phyloP scores from a whole-genome alignment of 768 basidiomycete species.

The Lentinus brumalis region DNA sequence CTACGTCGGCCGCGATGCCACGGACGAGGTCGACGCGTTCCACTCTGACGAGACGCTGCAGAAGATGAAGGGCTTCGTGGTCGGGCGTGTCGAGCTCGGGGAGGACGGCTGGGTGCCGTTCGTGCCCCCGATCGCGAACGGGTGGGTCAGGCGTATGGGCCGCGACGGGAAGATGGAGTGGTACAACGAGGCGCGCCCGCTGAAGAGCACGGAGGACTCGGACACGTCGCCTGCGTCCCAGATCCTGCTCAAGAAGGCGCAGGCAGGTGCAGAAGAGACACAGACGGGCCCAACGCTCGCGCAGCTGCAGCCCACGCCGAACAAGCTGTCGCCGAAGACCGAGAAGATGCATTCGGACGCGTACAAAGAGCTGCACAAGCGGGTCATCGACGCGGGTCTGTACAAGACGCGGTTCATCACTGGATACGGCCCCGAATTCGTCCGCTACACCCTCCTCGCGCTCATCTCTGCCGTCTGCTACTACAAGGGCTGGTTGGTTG shows the following conservation, averaged over 20 bases:
- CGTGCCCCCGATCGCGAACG: constrained; percentile 82
- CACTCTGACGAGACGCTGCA: constrained; percentile 64
- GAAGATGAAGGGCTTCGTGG: constrained; percentile 61
- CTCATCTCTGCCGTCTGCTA: constrained; percentile 63
- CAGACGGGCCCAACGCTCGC: constrained; percentile 42
- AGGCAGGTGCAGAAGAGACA: constrained; percentile 33
- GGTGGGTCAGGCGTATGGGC: constrained; percentile 69
- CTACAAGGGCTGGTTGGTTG: constrained; percentile 60
- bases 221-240: constrained; percentile 40
- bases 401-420: constrained; percentile 82
- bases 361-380: constrained; percentile 77
- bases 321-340: constrained; percentile 52
- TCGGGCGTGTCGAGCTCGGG: constrained; percentile 67
- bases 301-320: constrained; percentile 54
- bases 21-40: constrained; percentile 93
- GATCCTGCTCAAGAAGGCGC: constrained; percentile 56
- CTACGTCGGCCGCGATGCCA: constrained; percentile 93
- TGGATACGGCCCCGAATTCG: constrained; percentile 87
- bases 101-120: constrained; percentile 68
- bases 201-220: constrained; percentile 34
- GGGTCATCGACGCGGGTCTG: constrained; percentile 76
- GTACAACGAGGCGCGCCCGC: constrained; percentile 61
- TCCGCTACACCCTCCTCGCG: constrained; percentile 75
- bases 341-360: constrained; percentile 74
- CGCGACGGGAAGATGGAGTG: constrained; percentile 49